A percentile compares a stretch with the other conserved stretches of the same genome.
phyloP scores from a whole-genome alignment of 2,329 filamentous ascomycete genomes.

The Oidium heveae region DNA sequence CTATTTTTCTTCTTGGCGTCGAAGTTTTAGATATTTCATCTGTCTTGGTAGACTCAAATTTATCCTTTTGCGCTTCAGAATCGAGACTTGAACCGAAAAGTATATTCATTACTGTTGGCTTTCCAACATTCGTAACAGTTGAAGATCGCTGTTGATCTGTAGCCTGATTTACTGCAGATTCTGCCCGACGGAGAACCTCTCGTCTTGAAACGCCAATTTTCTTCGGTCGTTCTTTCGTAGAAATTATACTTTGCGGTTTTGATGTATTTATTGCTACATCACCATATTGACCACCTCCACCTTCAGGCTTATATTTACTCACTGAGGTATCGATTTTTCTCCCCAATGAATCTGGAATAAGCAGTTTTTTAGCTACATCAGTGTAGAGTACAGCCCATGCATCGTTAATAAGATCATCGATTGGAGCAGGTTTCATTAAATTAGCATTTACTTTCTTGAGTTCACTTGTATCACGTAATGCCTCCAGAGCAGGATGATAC shows the following conservation, averaged over 20 bases:
- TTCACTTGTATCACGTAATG: conserved; percentile 40
- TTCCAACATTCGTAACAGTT: conserved; percentile 12
- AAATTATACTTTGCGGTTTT: conserved; percentile 12
- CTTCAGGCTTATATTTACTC: conserved; percentile 6
- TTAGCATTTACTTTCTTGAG: conserved; percentile 61
- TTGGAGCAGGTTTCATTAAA: conserved; percentile 59
- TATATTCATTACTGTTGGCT: conserved; percentile 15
- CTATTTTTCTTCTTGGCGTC: conserved; percentile 9
- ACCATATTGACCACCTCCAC: not conserved
- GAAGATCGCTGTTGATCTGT: conserved; percentile 14
- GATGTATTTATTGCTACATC: not conserved
- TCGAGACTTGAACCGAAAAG: conserved; percentile 14
- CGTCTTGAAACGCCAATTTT: conserved; percentile 12
- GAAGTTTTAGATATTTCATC: not conserved
- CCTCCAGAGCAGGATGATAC: conserved; percentile 26
- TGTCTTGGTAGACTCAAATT: conserved; percentile 1
- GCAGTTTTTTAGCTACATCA: conserved; percentile 34
- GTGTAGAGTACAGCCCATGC: conserved; percentile 58
- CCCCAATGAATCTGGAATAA: conserved; percentile 14
- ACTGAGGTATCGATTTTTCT: conserved; percentile 6
- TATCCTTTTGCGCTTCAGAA: not conserved
- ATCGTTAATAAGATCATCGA: conserved; percentile 87
- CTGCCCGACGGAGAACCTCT: conserved; percentile 35
- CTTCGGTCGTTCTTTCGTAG: conserved; percentile 7
- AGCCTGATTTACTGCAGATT: conserved; percentile 25